These are phyloP conservation scores for Fusarium xyrophilum DNA, from an alignment of 2,329 filamentous ascomycete genomes.

Conservation along the genomic window DNA sequence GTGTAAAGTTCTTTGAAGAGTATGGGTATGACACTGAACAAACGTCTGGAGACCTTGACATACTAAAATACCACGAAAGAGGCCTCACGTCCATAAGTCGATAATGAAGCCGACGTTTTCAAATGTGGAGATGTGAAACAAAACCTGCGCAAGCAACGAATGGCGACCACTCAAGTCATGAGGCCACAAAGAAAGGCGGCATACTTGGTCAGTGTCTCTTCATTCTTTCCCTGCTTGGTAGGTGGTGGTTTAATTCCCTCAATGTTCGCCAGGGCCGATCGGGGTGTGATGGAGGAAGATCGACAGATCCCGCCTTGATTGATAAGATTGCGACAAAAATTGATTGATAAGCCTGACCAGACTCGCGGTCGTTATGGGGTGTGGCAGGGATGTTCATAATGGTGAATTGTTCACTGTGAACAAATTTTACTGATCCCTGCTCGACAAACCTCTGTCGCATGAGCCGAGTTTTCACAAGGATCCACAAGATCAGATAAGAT, in stretches of 20 bases:
- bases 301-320: neutral
- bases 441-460: neutral
- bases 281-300: neutral
- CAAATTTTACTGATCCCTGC: neutral
- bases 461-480: neutral
- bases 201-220: neutral
- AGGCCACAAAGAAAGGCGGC: neutral
- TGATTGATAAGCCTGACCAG: neutral
- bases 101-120: rapidly evolving
- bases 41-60: rapidly evolving
- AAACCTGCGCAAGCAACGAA: neutral
- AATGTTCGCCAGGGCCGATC: neutral
- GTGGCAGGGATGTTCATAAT: rapidly evolving
- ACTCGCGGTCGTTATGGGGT: neutral
- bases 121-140: neutral
- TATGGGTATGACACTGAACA: rapidly evolving
- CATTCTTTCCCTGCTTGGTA: neutral
- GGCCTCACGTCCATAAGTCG: neutral
- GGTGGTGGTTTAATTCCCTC: neutral
- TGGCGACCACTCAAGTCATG: neutral
- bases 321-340: neutral
- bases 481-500: neutral
- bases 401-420: neutral
- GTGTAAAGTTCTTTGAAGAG: rapidly evolving
- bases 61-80: neutral